Evolutionary conservation across 345 rosid genomes (phyloP), one percentile per base, ranked within the genome.

Genomic region (Mallotus nudiflorus): DNA sequence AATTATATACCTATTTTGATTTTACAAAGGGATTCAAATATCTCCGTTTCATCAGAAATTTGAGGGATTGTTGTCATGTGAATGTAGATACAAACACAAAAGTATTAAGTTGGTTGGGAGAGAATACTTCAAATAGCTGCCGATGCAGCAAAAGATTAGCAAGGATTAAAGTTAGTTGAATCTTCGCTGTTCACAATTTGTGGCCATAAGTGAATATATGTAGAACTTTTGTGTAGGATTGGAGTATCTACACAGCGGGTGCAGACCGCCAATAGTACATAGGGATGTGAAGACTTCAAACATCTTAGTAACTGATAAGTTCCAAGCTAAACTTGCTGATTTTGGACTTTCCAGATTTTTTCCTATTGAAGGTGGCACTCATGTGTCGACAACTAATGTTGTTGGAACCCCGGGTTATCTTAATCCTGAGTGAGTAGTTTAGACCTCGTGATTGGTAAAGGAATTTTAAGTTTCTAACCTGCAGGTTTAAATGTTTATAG

Each of bases 211-310:
- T 61, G 2, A 19, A 35, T 11, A 16, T 6, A 15, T 37, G 10
- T 7, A 22, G 14, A 3, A 2, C n/a, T 31, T n/a, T n/a, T 22
- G 18, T 25, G 11, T 37, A 70, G 74, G 67, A 49, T 35, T 70
- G 59, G 42, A 70, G 46, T 61, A 46, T 39, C 67, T 70, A 11
- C 74, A 70, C 60, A 61, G 61, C 50, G 67, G 67, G 0, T 61
- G 60, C 9, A 70, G 51, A 37, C 61, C 67, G 15, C 67, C 67
- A 60, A 70, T 70, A 6, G 27, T 70, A 1, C 73, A 70, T 15
- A n/a, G 73, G 49, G 44, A 70, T 18, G 20, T 70, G 46, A 70
- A 70, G 20, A 11, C 44, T 6, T 4, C 73, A 60, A 70, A 70
- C 59, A 70, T 70, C 31, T 60, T 70, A 42, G 37, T 60, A 31